A percentile compares a stretch with the other conserved stretches of the same genome.
Conservation (phyloP, 441 rosid genomes). For the Adansonia grandidieri region DNA sequence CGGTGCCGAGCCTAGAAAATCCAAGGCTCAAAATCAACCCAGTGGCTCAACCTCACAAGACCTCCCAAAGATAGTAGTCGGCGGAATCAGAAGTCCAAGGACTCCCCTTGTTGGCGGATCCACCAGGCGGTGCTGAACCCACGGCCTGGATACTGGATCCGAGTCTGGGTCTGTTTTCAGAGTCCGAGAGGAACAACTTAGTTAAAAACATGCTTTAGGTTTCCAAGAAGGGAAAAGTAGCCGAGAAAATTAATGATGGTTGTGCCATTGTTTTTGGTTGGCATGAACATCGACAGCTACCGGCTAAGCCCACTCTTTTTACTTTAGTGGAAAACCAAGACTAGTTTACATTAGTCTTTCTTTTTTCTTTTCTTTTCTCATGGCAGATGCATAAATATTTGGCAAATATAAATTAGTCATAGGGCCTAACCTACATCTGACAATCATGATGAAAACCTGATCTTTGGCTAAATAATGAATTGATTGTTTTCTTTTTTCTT, state of each 20-base stretch:
- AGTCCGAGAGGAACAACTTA: constrained; percentile 18
- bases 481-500: too few species aligned
- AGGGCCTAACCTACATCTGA: too few species aligned
- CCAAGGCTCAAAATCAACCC: constrained; percentile 33
- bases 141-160: constrained; percentile 29
- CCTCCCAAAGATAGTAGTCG: constrained; percentile 37
- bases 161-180: constrained; percentile 35
- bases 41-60: constrained; percentile 26
- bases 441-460: too few species aligned
- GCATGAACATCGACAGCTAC: not conserved
- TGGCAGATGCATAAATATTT: too few species aligned
- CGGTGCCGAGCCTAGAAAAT: constrained; percentile 22
- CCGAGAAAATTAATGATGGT: constrained; percentile 26
- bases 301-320: constrained; percentile 40
- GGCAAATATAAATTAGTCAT: too few species aligned
- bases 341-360: too few species aligned
- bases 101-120: constrained; percentile 38
- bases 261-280: not conserved
- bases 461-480: too few species aligned
- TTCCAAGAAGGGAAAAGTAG: constrained; percentile 33
- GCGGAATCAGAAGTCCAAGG: constrained; percentile 56
- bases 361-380: too few species aligned
- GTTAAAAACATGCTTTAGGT: constrained; percentile 19
- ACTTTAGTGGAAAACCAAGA: constrained; percentile 21
- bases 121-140: constrained; percentile 38